Evolutionary conservation across 371 early-diverging fungal genomes (phyloP), one percentile per base, ranked within the genome.

Genomic region (Rhizopus stolonifer): DNA sequence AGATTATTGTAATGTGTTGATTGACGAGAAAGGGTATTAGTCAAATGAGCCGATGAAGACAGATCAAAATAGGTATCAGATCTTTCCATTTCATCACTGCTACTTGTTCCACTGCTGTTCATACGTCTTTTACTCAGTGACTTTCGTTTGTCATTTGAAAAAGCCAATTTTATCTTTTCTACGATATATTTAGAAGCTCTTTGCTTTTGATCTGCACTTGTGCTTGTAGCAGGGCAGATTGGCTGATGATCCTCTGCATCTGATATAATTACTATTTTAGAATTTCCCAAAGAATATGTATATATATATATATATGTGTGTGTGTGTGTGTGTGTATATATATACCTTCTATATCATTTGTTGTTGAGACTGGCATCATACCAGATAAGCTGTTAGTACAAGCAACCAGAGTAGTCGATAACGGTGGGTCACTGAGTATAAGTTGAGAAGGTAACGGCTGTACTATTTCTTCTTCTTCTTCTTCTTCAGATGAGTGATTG

Each of bases 131-230:
- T 49, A 17, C 29, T 21, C 19, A 34, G 21, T 4, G 52, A 52
- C 17, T 47, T 52, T 24, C 34, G 13, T n/a, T 58, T 58, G 22
- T 61, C 62, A 43, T 47, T 52, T 39, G 64, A 65, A 39, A 67
- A 64, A 14, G 64, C 70, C 67, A 70, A 65, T 48, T 69, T 67
- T 10, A 69, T 52, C 22, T 73, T 73, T 38, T 70, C 74, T 2
- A 69, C 67, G 14, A 73, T 51, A 19, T 21, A 26, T 26, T 40
- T 17, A 19, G 23, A 11, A 17, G 22, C 19, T 29, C 45, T 44
- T 45, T 46, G 38, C 14, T 46, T 24, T 14, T 38, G 23, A 14
- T 31, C 34, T 22, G 45, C 46, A 36, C 25, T 25, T 25, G 47
- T 42, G 47, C 47, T 55, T 42, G 46, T 7, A 11, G 32, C 34